Evolutionary conservation across 2,329 filamentous ascomycete species (phyloP).

Genomic region (Diaporthe amygdali): DNA sequence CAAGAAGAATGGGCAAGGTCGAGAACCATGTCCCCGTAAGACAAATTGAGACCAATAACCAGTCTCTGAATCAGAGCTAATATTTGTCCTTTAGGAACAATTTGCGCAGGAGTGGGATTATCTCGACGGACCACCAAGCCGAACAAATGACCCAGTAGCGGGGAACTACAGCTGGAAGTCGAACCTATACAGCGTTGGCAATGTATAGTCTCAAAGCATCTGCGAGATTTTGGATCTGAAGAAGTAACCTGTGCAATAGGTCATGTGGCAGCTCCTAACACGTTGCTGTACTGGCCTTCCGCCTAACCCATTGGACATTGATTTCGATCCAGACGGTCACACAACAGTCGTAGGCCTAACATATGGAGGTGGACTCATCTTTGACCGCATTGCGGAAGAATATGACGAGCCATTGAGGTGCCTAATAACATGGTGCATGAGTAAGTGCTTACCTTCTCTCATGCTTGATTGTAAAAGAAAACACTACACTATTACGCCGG

Average conservation of each 20-base stretch:
- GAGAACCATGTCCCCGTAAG: not conserved
- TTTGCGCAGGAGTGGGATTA: not conserved
- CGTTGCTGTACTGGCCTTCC: not conserved
- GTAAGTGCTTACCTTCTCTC: not conserved
- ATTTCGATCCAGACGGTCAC: not conserved
- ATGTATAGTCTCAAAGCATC: not conserved
- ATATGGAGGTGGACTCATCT: not conserved
- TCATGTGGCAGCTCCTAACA: constrained; percentile 2
- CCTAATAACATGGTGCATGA: not conserved
- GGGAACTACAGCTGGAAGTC: not conserved
- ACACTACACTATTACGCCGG: fast-evolving
- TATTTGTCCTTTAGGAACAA: not conserved
- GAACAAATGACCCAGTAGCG: not conserved
- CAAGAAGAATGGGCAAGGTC: not conserved
- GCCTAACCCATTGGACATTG: not conserved
- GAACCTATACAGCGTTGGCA: not conserved
- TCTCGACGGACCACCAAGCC: not conserved
- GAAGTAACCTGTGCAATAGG: not conserved
- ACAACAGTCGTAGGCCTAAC: not conserved
- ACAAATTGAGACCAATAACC: not conserved
- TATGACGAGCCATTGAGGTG: not conserved
- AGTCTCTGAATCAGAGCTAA: not conserved
- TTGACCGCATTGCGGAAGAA: not conserved
- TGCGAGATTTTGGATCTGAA: not conserved
- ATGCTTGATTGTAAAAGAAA: no score